phyloP scores from a whole-genome alignment of 352 stramenopile genomes.

The Discostella stelligera region DNA sequence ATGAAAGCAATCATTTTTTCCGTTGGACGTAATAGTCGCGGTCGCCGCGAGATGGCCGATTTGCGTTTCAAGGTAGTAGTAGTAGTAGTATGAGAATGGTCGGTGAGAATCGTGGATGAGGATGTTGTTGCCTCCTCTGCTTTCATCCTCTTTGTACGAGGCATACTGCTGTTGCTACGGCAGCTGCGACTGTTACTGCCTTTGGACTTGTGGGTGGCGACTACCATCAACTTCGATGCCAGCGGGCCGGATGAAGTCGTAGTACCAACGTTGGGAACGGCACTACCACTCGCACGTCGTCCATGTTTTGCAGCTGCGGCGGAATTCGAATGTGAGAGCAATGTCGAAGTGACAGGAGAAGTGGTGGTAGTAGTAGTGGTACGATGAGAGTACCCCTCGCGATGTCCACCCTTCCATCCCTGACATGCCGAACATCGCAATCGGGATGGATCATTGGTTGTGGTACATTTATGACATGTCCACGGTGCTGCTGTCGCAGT shows the following conservation, averaged over 20 bases:
- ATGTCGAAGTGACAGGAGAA: not conserved
- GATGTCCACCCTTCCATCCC: conserved; percentile 8
- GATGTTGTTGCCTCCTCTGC: not conserved
- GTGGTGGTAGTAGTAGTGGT: not conserved
- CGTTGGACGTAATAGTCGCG: conserved; percentile 22
- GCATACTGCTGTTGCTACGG: too few species aligned
- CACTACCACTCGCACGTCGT: not conserved
- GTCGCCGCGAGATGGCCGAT: conserved; percentile 15
- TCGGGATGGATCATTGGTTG: not conserved
- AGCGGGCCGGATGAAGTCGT: too few species aligned
- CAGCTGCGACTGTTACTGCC: too few species aligned
- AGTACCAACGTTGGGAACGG: too few species aligned
- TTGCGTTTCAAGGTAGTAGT: conserved; percentile 9
- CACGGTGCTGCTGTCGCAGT: not conserved
- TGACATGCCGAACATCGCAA: conserved; percentile 2
- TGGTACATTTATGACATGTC: conserved; percentile 4
- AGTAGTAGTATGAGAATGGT: not conserved
- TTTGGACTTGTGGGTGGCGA: too few species aligned
- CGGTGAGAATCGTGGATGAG: not conserved
- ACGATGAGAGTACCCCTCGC: conserved; percentile 5
- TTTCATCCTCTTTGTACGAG: not conserved
- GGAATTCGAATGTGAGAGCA: not conserved
- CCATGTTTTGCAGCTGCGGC: not conserved
- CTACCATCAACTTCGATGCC: too few species aligned
- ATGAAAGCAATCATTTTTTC: conserved; percentile 28